Base-by-base conservation (phyloP, 495 filamentous ascomycete species). In the Aeminium ludgeri region DNA sequence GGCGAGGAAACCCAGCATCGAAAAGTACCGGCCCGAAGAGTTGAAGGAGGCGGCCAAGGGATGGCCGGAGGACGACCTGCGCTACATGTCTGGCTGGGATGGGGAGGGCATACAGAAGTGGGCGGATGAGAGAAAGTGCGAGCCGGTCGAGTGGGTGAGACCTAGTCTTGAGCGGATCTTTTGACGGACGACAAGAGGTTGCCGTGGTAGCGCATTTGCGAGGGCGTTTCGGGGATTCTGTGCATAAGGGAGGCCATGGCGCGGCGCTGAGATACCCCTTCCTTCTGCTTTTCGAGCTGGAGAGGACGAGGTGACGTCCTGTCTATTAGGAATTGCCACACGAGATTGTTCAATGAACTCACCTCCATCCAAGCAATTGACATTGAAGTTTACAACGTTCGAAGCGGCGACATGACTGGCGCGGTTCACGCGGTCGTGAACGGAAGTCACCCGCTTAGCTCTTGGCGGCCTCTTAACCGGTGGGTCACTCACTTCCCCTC, bases 31-130 rank as follows among this genome's bases (percentile, higher is more conserved):
- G 16, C 7, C 23, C 32, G 12, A 40, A 3, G 10, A 28, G 19
- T 2, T 27, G 5, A 30, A 18, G 5, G 36, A 46, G 18, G 23
- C 23, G 7, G 13, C 11, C 3, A 17, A 20, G 20, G 23, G 30
- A 4, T 44, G 47, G 38, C 36, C 20, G 13, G 10, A 20, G 3
- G 37, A 41, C 10, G 41, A 42, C 15, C 30, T 20, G 16, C 29
- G 43, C 18, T 50, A 37, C 29, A 13, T 41, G 32, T 36, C 47
- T 8, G 42, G 47, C 20, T 50, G 47, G 47, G 40, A 45, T 20
- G 6, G 31, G 11, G 42, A 41, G 17, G 38, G 38, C 10, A 50
- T 50, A 15, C 17, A 36, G 27, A 18, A 29, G 12, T 45, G 47
- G 47, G 34, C 41, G 27, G 25, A 28, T 15, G 38, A 45, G 20